Evolutionary conservation across 345 rosid genomes (phyloP).

Genomic region (Hibiscus trionum): DNA sequence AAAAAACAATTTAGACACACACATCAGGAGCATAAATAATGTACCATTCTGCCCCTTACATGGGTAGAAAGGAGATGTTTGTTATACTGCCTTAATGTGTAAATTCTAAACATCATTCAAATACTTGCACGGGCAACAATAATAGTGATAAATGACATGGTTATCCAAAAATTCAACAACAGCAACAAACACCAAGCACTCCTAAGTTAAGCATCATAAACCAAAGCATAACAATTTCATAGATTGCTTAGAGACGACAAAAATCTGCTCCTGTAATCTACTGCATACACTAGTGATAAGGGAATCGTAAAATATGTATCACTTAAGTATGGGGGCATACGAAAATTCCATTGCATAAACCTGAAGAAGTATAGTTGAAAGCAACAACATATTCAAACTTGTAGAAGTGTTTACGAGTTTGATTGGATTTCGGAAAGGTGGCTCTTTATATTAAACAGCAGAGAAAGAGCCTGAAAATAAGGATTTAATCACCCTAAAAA

Average conservation of each 20-base stretch:
- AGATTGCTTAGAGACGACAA: too few species aligned
- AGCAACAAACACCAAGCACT: background rate
- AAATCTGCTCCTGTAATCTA: background rate
- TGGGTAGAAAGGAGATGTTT: background rate
- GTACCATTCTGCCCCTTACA: too few species aligned
- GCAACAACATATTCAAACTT: too few species aligned
- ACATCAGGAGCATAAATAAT: too few species aligned
- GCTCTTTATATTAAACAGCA: background rate
- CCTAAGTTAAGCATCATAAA: background rate
- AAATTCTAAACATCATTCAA: background rate
- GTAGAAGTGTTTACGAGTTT: too few species aligned
- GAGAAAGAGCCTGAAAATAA: background rate
- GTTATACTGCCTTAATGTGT: background rate
- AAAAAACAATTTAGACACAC: too few species aligned
- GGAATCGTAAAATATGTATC: background rate
- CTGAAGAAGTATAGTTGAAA: too few species aligned
- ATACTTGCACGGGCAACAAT: background rate
- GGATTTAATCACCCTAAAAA: background rate
- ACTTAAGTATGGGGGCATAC: too few species aligned
- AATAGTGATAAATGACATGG: background rate
- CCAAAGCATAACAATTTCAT: too few species aligned
- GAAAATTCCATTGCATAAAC: too few species aligned
- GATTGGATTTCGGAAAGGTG: too few species aligned
- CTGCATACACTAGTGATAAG: background rate
- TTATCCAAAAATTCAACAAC: background rate